phyloP scores from a whole-genome alignment of 805 yeast species.

The Ogataea zsoltii region DNA sequence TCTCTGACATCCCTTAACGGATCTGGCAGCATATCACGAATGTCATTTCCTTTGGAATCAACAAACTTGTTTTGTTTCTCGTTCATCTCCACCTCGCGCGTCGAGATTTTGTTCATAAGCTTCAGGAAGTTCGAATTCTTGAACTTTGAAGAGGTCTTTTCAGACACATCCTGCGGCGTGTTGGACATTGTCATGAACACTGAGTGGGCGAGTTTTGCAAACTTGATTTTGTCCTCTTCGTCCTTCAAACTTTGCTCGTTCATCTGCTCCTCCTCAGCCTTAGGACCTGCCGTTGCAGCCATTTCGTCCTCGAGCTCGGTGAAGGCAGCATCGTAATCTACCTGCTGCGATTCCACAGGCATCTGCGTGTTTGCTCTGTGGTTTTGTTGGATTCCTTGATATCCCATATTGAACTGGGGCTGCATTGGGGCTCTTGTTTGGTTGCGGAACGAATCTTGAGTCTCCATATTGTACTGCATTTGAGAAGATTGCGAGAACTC shows the following conservation, averaged over 20 bases:
- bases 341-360: neutral
- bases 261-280: slow-evolving; percentile 9
- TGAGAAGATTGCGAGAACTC: slow-evolving; percentile 15
- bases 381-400: neutral
- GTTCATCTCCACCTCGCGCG: slow-evolving; percentile 40
- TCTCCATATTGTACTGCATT: slow-evolving; percentile 9
- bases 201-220: slow-evolving; percentile 41
- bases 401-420: neutral
- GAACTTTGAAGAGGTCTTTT: slow-evolving; percentile 37
- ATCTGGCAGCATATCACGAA: slow-evolving; percentile 32
- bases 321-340: slow-evolving; percentile 31
- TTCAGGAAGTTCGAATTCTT: slow-evolving; percentile 42
- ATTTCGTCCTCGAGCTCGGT: slow-evolving; percentile 30
- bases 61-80: slow-evolving; percentile 39
- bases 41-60: slow-evolving; percentile 39
- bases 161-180: slow-evolving; percentile 28
- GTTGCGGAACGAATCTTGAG: slow-evolving; percentile 9
- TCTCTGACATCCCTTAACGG: slow-evolving; percentile 29
- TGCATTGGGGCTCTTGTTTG: slow-evolving; percentile 4
- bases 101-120: slow-evolving; percentile 41
- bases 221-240: slow-evolving; percentile 35
- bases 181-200: slow-evolving; percentile 41
- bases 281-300: slow-evolving; percentile 3
- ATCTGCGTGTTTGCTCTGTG: no score
- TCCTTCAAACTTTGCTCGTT: slow-evolving; percentile 14